Evolutionary conservation across 768 basidiomycete species (phyloP).

Genomic region (Tubosaeta sp.): DNA sequence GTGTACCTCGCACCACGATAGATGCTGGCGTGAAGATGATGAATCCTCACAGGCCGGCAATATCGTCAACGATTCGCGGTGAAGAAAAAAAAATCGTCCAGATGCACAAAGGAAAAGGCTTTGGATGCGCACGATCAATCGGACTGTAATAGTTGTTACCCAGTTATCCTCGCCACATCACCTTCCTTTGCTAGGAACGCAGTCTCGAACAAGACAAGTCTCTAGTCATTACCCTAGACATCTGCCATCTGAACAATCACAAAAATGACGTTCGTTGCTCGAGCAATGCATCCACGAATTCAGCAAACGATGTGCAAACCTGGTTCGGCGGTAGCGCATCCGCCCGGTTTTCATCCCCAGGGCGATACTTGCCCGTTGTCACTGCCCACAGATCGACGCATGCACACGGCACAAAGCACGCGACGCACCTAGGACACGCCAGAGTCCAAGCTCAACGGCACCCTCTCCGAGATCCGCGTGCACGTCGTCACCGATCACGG

Average conservation of each 20-base stretch:
- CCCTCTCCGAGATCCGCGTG: conserved; percentile 62
- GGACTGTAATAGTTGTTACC: background rate
- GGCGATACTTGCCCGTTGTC: conserved; percentile 65
- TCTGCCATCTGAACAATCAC: background rate
- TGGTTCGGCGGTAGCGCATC: conserved; percentile 47
- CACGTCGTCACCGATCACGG: conserved; percentile 65
- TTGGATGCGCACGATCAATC: background rate
- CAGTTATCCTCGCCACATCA: no score
- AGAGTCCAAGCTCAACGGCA: conserved; percentile 54
- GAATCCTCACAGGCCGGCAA: no score
- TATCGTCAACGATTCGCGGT: no score
- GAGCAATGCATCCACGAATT: conserved; percentile 48
- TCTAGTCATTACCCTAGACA: no score
- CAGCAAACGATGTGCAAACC: conserved; percentile 49
- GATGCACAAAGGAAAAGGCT: background rate
- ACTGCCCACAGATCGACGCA: conserved; percentile 32
- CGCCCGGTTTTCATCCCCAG: conserved; percentile 47
- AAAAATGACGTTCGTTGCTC: background rate
- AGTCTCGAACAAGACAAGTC: no score
- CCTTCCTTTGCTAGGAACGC: no score
- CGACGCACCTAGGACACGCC: conserved; percentile 56
- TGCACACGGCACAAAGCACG: background rate
- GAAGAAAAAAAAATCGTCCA: no score
- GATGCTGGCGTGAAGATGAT: no score
- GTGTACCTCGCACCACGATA: background rate